Evolutionary conservation across 2,329 filamentous ascomycete species (phyloP).

Genomic region (Colletotrichum musicola): DNA sequence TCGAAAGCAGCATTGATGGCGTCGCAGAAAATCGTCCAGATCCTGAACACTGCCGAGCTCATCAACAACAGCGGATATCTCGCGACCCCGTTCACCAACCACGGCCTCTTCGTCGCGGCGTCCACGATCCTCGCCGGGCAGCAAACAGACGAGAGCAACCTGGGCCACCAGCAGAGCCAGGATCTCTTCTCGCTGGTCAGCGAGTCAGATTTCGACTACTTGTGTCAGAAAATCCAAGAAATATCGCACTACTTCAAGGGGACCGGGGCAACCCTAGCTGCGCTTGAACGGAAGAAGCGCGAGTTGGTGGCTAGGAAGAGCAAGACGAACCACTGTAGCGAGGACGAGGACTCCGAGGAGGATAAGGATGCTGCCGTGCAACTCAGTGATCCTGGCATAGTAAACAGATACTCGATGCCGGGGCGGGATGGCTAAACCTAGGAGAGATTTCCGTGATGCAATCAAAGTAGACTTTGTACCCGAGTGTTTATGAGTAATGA

Average conservation of each 20-base stretch:
- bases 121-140: background rate
- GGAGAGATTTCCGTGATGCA: too few species aligned
- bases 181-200: background rate
- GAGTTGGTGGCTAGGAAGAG: background rate
- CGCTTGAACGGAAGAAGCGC: background rate
- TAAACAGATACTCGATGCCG: conserved; percentile 7
- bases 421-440: background rate
- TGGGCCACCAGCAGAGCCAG: background rate
- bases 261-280: background rate
- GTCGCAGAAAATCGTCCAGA: conserved; percentile 9
- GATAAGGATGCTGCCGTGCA: conserved; percentile 10
- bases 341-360: conserved; percentile 3
- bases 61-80: conserved; percentile 7
- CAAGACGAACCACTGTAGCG: background rate
- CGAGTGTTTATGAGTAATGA: too few species aligned
- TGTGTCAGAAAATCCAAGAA: conserved; percentile 1
- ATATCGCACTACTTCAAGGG: conserved; percentile 11
- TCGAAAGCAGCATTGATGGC: background rate
- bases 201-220: background rate
- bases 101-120: conserved; percentile 12
- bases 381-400: conserved; percentile 14
- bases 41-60: conserved; percentile 11
- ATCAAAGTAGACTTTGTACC: too few species aligned
- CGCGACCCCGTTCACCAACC: conserved; percentile 7
- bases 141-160: background rate